Evolutionary conservation across 164 flowering plant genomes (phyloP), one percentile per base, ranked within the genome.

Genomic region (Litsea cubeba): DNA sequence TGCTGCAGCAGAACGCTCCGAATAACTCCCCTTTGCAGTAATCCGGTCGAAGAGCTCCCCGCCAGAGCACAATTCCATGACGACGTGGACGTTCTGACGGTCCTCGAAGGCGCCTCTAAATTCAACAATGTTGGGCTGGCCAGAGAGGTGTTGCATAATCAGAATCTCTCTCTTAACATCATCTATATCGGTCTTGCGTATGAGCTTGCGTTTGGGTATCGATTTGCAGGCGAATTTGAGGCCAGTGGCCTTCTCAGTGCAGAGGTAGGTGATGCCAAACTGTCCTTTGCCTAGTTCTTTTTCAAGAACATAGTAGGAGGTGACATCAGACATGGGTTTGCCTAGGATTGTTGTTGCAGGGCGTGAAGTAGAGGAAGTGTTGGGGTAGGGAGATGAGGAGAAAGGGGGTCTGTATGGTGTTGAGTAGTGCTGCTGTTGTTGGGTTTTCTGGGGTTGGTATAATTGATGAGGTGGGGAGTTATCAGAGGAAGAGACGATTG

Each of bases 41-140:
- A 94, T 91, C 80, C 93, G 78, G 72, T 94, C 96, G 49, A 91
- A 91, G 26, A 94, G 95, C 86, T 92, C 98, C 1, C 97, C 98
- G 2, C 98, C 98, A 0, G 89, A 78, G 77, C 98, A 94, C 71
- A 94, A 64, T 82, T 94, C 98, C 98, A 94, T 94, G 22, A 94
- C 92, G 84, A 94, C 66, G 80, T 90, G 86, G 78, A 94, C 74
- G 66, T 71, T 80, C 30, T 82, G 78, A 65, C 26, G 73, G 68
- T 94, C 98, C 83, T 94, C 97, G 73, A 86, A 90, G 62, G 93
- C 97, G 0, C 98, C 98, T 50, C 79, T 86, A 70, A 94, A 90
- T 74, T 89, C 94, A 18, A 91, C 98, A 28, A 94, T 85, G 71
- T 92, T 92, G 69, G 98, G 94, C 69, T 94, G 98, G 58, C 98